Conservation (phyloP, 139 green algal species). For the Klebsormidium nitens region DNA sequence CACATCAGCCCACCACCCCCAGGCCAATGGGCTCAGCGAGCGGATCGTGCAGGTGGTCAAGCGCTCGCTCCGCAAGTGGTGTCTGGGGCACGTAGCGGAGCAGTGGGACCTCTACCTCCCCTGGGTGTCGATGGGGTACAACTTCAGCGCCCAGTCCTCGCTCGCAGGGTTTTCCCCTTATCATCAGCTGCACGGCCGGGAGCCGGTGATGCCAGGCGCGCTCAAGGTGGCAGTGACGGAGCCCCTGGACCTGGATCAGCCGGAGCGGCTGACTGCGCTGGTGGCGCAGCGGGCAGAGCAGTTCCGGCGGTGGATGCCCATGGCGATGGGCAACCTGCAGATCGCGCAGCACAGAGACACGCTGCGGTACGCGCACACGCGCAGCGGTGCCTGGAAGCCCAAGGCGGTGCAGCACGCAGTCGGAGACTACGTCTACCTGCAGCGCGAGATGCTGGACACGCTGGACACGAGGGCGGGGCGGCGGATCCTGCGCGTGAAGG, state of each 20-base stretch:
- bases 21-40: slow-evolving; percentile 38
- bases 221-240: too few species aligned
- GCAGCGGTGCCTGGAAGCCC: not conserved
- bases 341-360: not conserved
- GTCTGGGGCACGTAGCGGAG: not conserved
- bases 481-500: too few species aligned
- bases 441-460: not conserved
- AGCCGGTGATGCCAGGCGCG: too few species aligned
- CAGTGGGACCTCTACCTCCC: slow-evolving; percentile 23
- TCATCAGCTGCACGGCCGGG: slow-evolving; percentile 16
- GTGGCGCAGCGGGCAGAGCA: not conserved
- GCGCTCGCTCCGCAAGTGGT: slow-evolving; percentile 26
- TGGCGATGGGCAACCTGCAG: not conserved
- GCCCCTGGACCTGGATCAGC: not conserved
- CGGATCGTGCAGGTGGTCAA: slow-evolving; percentile 30
- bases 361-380: not conserved
- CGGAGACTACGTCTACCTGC: not conserved
- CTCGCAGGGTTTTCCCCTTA: slow-evolving; percentile 22
- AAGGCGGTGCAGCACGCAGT: not conserved
- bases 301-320: not conserved
- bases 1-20: slow-evolving; percentile 23
- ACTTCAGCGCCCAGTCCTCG: slow-evolving; percentile 18
- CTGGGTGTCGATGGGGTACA: slow-evolving; percentile 39
- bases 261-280: not conserved
- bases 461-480: too few species aligned